Evolutionary conservation across 2,329 filamentous ascomycete genomes (phyloP).

Genomic region (Penicillium verrucosum): DNA sequence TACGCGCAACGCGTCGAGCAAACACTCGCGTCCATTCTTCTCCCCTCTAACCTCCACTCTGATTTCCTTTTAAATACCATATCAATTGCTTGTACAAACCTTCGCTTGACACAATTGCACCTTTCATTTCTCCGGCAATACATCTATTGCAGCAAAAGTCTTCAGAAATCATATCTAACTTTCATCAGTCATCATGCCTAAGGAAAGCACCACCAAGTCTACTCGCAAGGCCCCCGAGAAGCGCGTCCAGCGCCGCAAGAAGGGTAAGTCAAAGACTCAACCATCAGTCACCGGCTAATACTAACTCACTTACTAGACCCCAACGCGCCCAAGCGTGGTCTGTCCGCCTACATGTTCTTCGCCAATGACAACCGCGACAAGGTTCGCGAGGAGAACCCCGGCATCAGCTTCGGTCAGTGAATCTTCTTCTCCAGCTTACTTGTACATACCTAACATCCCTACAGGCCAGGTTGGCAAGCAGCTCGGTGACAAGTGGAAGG

Average conservation of each 20-base stretch:
- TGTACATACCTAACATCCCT: conserved; percentile 16
- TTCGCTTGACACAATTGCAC: background rate
- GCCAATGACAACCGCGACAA: conserved; percentile 99
- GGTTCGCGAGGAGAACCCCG: conserved; percentile 96
- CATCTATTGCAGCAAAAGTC: background rate
- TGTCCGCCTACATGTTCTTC: conserved; percentile 99
- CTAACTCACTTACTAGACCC: conserved; percentile 61
- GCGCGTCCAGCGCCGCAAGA: conserved; percentile 66
- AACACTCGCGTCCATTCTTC: background rate
- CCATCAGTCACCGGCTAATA: background rate
- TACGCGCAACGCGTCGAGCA: conserved; percentile 8
- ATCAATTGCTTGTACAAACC: background rate
- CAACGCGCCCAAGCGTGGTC: conserved; percentile 98
- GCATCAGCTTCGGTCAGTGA: conserved; percentile 80
- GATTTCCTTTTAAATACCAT: background rate
- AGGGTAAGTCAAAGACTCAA: conserved; percentile 51
- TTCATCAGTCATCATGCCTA: conserved; percentile 57
- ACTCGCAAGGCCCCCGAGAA: conserved; percentile 60
- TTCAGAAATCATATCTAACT: background rate
- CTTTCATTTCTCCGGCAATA: background rate
- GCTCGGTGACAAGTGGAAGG: conserved; percentile 99
- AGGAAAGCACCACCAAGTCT: conserved; percentile 62
- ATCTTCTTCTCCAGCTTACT: background rate
- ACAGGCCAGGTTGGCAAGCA: conserved; percentile 93
- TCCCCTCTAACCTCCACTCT: background rate